Percentiles rank a stretch among this genome's conserved stretches.
phyloP scores from a whole-genome alignment of 768 basidiomycete genomes.

The Mycena maculata region DNA sequence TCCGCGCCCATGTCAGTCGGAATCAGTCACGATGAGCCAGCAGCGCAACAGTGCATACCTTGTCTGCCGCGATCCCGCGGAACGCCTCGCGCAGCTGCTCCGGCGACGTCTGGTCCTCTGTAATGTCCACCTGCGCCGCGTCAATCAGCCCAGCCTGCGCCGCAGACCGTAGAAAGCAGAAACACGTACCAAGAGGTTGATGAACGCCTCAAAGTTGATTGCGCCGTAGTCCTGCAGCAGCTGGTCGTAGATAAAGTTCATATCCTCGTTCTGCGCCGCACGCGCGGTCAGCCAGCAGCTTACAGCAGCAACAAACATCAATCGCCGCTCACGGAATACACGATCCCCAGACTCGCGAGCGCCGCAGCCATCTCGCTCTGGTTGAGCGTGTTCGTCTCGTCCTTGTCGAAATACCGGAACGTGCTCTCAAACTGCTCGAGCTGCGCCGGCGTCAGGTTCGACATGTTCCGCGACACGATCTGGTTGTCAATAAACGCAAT shows the following conservation, averaged over 20 bases:
- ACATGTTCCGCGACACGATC: slow-evolving; percentile 87
- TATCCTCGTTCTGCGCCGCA: slow-evolving; percentile 88
- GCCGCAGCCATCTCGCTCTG: slow-evolving; percentile 93
- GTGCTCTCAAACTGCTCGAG: slow-evolving; percentile 97
- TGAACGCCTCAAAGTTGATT: slow-evolving; percentile 93
- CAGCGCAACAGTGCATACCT: slow-evolving; percentile 68
- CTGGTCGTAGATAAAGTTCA: slow-evolving; percentile 85
- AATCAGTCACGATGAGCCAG: slow-evolving; percentile 25
- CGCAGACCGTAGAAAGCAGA: slow-evolving; percentile 17
- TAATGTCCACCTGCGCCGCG: slow-evolving; percentile 84
- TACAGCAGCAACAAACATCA: too few relatives aligned
- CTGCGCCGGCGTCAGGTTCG: slow-evolving; percentile 94
- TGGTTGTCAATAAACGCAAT: too few relatives aligned
- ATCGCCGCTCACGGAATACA: slow-evolving; percentile 86
- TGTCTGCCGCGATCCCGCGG: slow-evolving; percentile 89
- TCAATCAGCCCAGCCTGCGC: neutral
- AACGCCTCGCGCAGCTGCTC: slow-evolving; percentile 95
- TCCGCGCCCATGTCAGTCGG: slow-evolving; percentile 27
- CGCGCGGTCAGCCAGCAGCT: too few relatives aligned
- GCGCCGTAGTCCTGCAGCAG: slow-evolving; percentile 85
- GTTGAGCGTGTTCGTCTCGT: slow-evolving; percentile 89
- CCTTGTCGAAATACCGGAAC: slow-evolving; percentile 97
- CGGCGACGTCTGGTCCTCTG: slow-evolving; percentile 93
- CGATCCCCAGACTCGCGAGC: slow-evolving; percentile 92
- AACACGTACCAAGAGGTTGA: slow-evolving; percentile 83